phyloP scores from a whole-genome alignment of 305 asterid species.

The Solanum chacoense region DNA sequence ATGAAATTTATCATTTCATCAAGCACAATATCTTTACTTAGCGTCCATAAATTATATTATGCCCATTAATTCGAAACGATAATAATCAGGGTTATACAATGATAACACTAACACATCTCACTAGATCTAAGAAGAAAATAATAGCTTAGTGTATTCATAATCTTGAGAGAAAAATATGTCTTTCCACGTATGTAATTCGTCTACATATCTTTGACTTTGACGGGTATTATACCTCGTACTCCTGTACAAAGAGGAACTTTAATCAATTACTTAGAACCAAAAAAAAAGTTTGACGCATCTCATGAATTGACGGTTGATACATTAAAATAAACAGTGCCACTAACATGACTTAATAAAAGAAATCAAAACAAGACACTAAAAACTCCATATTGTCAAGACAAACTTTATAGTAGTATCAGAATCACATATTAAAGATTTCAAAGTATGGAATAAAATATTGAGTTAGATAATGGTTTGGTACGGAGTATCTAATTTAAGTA shows the following conservation, averaged over 20 bases:
- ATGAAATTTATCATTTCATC: not conserved
- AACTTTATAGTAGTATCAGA: not conserved
- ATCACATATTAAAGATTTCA: not conserved
- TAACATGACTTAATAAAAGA: not conserved
- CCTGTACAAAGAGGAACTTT: not conserved
- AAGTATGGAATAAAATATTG: conserved; percentile 12
- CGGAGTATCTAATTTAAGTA: conserved; percentile 17
- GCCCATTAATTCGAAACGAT: not conserved
- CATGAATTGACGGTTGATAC: not conserved
- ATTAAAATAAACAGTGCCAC: not conserved
- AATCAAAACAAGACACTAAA: not conserved
- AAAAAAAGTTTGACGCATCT: not conserved
- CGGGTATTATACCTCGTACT: not conserved
- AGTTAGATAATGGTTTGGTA: conserved; percentile 9
- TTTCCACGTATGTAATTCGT: not conserved
- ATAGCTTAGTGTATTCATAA: not conserved
- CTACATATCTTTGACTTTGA: not conserved
- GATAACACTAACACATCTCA: not conserved
- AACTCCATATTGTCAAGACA: conserved; percentile 7
- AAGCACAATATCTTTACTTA: not conserved
- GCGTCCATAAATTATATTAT: not conserved
- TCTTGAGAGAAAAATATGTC: not conserved
- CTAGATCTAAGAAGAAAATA: not conserved
- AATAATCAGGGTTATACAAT: not conserved
- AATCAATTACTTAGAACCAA: not conserved